phyloP scores from a whole-genome alignment of 345 rosid species.

The Gossypium longicalyx region DNA sequence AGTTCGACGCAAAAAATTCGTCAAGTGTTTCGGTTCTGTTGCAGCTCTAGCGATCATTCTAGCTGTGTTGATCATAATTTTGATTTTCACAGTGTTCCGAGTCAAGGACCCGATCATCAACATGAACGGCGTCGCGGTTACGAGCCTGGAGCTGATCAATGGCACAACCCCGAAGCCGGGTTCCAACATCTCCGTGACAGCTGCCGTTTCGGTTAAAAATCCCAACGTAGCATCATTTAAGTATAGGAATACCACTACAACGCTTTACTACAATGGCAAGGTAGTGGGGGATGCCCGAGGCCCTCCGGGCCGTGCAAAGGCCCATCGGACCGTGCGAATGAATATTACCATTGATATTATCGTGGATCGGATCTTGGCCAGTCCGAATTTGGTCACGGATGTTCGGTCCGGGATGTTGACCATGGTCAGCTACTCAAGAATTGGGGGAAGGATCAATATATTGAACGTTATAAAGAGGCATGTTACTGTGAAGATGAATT shows the following conservation, averaged over 20 bases:
- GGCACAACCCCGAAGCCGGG: slow-evolving; percentile 51
- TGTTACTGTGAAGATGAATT: slow-evolving; percentile 32
- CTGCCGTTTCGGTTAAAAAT: slow-evolving; percentile 68
- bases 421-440: slow-evolving; percentile 46
- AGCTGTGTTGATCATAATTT: slow-evolving; percentile 32
- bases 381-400: slow-evolving; percentile 20
- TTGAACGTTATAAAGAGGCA: slow-evolving; percentile 40
- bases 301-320: slow-evolving; percentile 54
- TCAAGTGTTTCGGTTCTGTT: slow-evolving; percentile 45
- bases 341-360: slow-evolving; percentile 21
- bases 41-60: slow-evolving; percentile 31
- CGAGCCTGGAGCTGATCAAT: slow-evolving; percentile 36
- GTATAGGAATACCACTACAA: slow-evolving; percentile 54
- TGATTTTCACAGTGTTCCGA: slow-evolving; percentile 62
- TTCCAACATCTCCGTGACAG: slow-evolving; percentile 54
- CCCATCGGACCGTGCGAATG: slow-evolving; percentile 56
- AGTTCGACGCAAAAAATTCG: slow-evolving; percentile 24
- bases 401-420: slow-evolving; percentile 38
- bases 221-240: slow-evolving; percentile 67
- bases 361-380: not conserved
- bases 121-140: slow-evolving; percentile 45
- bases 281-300: slow-evolving; percentile 69
- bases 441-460: slow-evolving; percentile 64
- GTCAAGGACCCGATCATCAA: slow-evolving; percentile 55
- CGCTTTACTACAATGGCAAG: slow-evolving; percentile 46